Evolutionary conservation across 768 basidiomycete species (phyloP).

Genomic region (Boletellus sp.): DNA sequence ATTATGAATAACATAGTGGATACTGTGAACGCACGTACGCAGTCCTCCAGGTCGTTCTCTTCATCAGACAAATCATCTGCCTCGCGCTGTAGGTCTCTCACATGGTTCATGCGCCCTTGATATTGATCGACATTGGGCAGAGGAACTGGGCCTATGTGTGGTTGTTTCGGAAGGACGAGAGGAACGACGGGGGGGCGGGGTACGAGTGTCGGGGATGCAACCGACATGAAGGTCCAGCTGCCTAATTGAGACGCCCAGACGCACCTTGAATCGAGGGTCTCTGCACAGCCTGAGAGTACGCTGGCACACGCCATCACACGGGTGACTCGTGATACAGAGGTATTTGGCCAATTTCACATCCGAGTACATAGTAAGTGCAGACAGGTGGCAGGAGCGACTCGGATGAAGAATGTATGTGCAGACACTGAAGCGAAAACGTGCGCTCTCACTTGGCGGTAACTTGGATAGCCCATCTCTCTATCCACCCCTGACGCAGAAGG

Average conservation of each 20-base stretch:
- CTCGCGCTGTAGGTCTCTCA: constrained; percentile 68
- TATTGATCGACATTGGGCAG: constrained; percentile 45
- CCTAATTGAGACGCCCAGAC: too few species aligned
- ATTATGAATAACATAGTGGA: background rate
- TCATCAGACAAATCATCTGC: constrained; percentile 85
- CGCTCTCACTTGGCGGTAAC: constrained; percentile 15
- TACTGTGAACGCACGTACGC: constrained; percentile 41
- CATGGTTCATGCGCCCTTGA: constrained; percentile 56
- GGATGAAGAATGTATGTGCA: too few species aligned
- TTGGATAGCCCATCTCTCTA: constrained; percentile 45
- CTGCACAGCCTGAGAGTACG: too few species aligned
- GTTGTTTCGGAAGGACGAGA: constrained; percentile 59
- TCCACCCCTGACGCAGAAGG: constrained; percentile 40
- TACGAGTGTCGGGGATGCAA: constrained; percentile 69
- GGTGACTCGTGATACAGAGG: too few species aligned
- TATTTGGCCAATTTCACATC: too few species aligned
- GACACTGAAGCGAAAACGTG: background rate
- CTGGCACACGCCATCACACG: too few species aligned
- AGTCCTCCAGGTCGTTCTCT: constrained; percentile 75
- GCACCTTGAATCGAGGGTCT: too few species aligned
- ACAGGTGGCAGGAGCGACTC: too few species aligned
- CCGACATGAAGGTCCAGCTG: constrained; percentile 36
- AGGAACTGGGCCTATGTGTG: constrained; percentile 63
- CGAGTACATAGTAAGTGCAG: too few species aligned
- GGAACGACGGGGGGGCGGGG: constrained; percentile 64